These are phyloP conservation scores for Candida coleopterorum DNA, from an alignment of 805 yeast genomes.

Conservation along the genomic window DNA sequence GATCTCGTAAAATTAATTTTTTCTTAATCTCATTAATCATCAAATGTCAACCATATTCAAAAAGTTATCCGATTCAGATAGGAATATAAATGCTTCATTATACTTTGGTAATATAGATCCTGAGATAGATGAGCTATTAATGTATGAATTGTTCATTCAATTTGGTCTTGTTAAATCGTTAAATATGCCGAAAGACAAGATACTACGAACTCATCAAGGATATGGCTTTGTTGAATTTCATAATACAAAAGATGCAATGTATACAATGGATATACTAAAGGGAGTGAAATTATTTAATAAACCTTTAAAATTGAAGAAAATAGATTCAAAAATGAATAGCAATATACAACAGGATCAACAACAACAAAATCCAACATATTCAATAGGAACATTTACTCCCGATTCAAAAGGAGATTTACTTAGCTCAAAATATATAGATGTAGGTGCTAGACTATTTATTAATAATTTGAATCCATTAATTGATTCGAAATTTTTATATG, in stretches of 20 bases:
- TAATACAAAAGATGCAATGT: constrained; percentile 59
- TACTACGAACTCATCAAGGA: constrained; percentile 71
- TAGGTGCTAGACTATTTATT: constrained; percentile 49
- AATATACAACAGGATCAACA: constrained; percentile 8
- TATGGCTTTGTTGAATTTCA: constrained; percentile 81
- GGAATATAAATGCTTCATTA: constrained; percentile 59
- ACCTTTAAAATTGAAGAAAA: constrained; percentile 52
- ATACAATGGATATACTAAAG: constrained; percentile 55
- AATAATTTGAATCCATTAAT: constrained; percentile 65
- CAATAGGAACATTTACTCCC: not conserved
- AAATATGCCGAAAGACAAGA: constrained; percentile 74
- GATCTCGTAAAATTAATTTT: not conserved
- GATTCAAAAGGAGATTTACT: constrained; percentile 1
- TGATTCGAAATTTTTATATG: constrained; percentile 52
- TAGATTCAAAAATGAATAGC: constrained; percentile 20
- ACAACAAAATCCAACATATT: constrained; percentile 10
- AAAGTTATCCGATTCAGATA: constrained; percentile 38
- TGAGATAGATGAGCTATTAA: constrained; percentile 60
- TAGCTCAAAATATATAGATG: constrained; percentile 25
- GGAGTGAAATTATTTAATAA: constrained; percentile 62
- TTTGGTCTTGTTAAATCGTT: constrained; percentile 72
- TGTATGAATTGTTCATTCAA: constrained; percentile 82
- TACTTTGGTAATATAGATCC: constrained; percentile 83
- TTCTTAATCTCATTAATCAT: not conserved
- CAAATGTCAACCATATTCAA: constrained; percentile 28